Evolutionary conservation across 1,139 yeast genomes (phyloP).

Genomic region (Waltiozyma sp.): DNA sequence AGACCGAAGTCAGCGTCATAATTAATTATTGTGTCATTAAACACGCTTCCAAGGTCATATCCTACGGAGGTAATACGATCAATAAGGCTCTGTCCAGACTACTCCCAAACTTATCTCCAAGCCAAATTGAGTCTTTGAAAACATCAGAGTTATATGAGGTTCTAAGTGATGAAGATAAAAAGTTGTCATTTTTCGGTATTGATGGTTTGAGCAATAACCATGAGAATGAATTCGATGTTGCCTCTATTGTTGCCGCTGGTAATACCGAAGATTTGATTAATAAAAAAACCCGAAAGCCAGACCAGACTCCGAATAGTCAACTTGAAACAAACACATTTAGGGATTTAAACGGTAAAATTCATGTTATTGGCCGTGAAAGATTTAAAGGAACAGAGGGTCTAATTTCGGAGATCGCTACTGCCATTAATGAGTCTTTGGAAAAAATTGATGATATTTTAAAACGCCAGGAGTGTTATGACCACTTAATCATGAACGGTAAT

Average conservation of each 20-base stretch:
- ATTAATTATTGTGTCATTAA: constrained; percentile 55
- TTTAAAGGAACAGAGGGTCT: constrained; percentile 66
- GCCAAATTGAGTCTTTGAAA: constrained; percentile 68
- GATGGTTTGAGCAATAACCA: constrained; percentile 28
- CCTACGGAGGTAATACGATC: constrained; percentile 54
- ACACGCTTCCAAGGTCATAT: constrained; percentile 39
- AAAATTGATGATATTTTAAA: constrained; percentile 56
- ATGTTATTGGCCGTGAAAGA: constrained; percentile 75
- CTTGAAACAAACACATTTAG: constrained; percentile 55
- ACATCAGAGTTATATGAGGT: constrained; percentile 70
- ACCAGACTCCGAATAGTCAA: constrained; percentile 39
- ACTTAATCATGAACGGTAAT: constrained; percentile 67
- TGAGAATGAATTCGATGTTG: constrained; percentile 70
- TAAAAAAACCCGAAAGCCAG: constrained; percentile 39
- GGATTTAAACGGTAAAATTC: constrained; percentile 40
- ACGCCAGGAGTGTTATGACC: constrained; percentile 82
- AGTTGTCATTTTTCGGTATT: constrained; percentile 48
- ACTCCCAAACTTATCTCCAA: constrained; percentile 46
- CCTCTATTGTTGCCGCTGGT: constrained; percentile 76
- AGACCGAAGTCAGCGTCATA: constrained; percentile 70
- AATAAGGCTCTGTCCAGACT: constrained; percentile 38
- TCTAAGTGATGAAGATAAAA: constrained; percentile 47
- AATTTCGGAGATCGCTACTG: constrained; percentile 40
- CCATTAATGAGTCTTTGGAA: constrained; percentile 41
- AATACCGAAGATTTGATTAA: constrained; percentile 56